These are phyloP conservation scores for Aspergillus tubingensis DNA, from an alignment of 2,329 filamentous ascomycete genomes.

Conservation along the genomic window DNA sequence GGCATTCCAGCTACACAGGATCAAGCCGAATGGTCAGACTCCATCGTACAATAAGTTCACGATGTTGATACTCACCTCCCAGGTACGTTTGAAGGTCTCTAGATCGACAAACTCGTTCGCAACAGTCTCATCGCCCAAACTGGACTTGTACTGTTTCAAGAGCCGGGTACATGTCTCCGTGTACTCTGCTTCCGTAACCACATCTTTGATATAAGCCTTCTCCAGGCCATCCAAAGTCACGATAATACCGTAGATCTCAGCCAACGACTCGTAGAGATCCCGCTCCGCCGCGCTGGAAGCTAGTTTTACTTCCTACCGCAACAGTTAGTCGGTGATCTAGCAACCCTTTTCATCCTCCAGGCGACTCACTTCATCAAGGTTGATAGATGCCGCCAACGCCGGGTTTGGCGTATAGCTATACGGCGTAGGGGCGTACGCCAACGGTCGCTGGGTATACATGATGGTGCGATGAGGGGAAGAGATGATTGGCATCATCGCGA, in stretches of 20 bases:
- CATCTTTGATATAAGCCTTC: slow-evolving; percentile 95
- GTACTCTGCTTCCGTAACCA: slow-evolving; percentile 86
- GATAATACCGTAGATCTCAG: slow-evolving; percentile 97
- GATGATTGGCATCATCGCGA: slow-evolving; percentile 7
- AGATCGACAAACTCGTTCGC: slow-evolving; percentile 82
- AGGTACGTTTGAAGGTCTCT: slow-evolving; percentile 86
- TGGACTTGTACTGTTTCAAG: slow-evolving; percentile 94
- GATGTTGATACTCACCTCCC: slow-evolving; percentile 68
- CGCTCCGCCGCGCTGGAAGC: slow-evolving; percentile 83
- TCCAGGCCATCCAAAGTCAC: slow-evolving; percentile 93
- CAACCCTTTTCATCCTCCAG: slow-evolving; percentile 2
- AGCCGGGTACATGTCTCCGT: slow-evolving; percentile 93
- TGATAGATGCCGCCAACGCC: slow-evolving; percentile 82
- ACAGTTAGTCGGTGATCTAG: slow-evolving; percentile 24
- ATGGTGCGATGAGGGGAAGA: slow-evolving; percentile 4
- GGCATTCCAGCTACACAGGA: slow-evolving; percentile 75
- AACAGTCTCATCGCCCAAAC: slow-evolving; percentile 88
- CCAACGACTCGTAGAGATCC: slow-evolving; percentile 91
- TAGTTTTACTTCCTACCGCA: slow-evolving; percentile 81
- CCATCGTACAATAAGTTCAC: not conserved
- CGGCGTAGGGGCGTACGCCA: slow-evolving; percentile 85
- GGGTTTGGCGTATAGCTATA: slow-evolving; percentile 89
- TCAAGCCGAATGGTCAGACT: not conserved
- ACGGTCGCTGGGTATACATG: slow-evolving; percentile 54
- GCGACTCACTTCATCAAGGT: slow-evolving; percentile 75